These are phyloP conservation scores for Amesomyces nigricolor DNA, from an alignment of 2,329 filamentous ascomycete species.

Conservation along the genomic window DNA sequence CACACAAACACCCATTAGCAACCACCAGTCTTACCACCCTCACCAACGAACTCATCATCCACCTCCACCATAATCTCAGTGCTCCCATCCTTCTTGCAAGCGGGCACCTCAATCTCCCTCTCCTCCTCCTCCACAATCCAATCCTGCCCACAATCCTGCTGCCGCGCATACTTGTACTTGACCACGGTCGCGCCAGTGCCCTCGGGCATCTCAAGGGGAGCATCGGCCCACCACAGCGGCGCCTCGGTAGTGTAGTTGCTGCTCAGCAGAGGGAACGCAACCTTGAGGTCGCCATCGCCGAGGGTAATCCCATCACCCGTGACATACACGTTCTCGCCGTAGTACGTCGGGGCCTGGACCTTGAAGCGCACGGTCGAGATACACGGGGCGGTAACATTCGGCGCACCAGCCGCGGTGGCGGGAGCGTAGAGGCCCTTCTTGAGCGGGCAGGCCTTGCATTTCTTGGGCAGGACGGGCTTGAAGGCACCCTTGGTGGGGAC, in stretches of 20 bases:
- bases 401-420: conserved; percentile 33
- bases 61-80: conserved; percentile 25
- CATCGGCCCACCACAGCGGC: conserved; percentile 41
- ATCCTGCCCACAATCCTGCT: conserved; percentile 39
- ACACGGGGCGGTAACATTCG: conserved; percentile 31
- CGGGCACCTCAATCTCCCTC: conserved; percentile 36
- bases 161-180: conserved; percentile 41
- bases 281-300: conserved; percentile 38
- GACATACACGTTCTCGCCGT: conserved; percentile 44
- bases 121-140: conserved; percentile 42
- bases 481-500: conserved; percentile 19
- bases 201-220: conserved; percentile 34
- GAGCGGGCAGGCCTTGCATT: conserved; percentile 27
- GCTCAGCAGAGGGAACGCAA: conserved; percentile 36
- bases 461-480: conserved; percentile 23
- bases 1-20: no score
- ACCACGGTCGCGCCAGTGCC: conserved; percentile 32
- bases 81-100: conserved; percentile 29
- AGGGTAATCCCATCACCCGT: conserved; percentile 39
- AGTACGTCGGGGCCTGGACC: conserved; percentile 42
- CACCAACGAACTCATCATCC: conserved; percentile 32
- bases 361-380: conserved; percentile 39
- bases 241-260: conserved; percentile 37
- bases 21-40: no score
- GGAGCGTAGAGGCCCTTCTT: conserved; percentile 31